phyloP scores from a whole-genome alignment of 2,329 filamentous ascomycete species.

The Whalleya microplaca region DNA sequence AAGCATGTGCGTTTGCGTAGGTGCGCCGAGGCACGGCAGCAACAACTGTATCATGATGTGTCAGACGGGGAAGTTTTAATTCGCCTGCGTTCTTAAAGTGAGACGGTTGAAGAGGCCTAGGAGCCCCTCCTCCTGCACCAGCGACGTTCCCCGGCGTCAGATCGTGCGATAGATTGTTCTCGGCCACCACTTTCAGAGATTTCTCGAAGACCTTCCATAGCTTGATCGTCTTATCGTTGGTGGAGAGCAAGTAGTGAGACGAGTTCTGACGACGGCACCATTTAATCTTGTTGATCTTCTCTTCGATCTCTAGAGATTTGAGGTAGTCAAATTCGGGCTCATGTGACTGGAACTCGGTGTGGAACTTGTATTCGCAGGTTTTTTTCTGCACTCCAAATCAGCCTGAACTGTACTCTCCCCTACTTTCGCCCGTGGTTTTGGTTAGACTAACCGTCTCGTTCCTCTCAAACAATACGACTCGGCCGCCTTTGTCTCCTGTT shows the following conservation, averaged over 20 bases:
- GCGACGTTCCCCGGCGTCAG: slow-evolving; percentile 75
- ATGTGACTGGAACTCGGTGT: slow-evolving; percentile 99
- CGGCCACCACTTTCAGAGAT: slow-evolving; percentile 96
- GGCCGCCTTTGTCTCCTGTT: slow-evolving; percentile 86
- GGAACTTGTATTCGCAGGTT: slow-evolving; percentile 99
- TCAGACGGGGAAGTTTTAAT: slow-evolving; percentile 92
- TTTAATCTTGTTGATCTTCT: slow-evolving; percentile 99
- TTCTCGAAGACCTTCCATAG: slow-evolving; percentile 99
- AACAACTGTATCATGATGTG: slow-evolving; percentile 97
- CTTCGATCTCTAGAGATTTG: slow-evolving; percentile 98
- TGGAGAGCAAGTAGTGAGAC: slow-evolving; percentile 96
- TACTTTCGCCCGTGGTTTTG: neutral
- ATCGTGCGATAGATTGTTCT: slow-evolving; percentile 97
- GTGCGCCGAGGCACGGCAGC: slow-evolving; percentile 94
- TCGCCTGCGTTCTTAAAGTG: slow-evolving; percentile 81
- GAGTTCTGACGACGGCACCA: slow-evolving; percentile 99
- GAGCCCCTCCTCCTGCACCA: slow-evolving; percentile 73
- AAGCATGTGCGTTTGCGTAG: slow-evolving; percentile 97
- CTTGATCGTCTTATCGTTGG: slow-evolving; percentile 99
- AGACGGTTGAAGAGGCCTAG: slow-evolving; percentile 70
- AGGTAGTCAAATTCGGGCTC: slow-evolving; percentile 99
- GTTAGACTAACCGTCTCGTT: slow-evolving; percentile 82
- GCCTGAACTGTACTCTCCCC: slow-evolving; percentile 1
- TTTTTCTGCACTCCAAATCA: slow-evolving; percentile 73
- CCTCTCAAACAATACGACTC: slow-evolving; percentile 84